Evolutionary conservation across 306 rosid genomes (phyloP), one percentile per base, ranked within the genome.

Genomic region (Lupinus albus): DNA sequence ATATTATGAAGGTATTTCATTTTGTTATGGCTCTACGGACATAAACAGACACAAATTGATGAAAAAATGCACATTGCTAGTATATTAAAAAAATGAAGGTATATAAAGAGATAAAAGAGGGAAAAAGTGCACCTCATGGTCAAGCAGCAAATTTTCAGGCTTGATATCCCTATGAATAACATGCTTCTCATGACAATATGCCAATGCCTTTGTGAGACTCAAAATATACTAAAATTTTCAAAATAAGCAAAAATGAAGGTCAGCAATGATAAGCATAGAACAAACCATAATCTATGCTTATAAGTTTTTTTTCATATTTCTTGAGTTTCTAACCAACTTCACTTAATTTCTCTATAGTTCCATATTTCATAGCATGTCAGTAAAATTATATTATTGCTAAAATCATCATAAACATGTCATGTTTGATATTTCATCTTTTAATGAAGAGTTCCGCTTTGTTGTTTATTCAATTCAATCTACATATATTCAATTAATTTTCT

Each of bases 101-200:
- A 30, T 33, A 30, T 12, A 61, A 39, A 17, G 9, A 45, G 54
- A 64, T 42, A 45, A 44, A 12, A 14, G 47, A 44, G 30, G 8
- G 8, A 44, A 41, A 12, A 18, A 16, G 57, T 53, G 5, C 78
- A 87, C 98, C 95, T 87, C 91, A 62, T 92, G 95, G 72, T 87
- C 98, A 52, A 92, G 87, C 61, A 92, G 68, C 86, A 89, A 79
- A 67, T 89, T 92, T 76, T 92, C 96, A 3, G 93, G 98, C 91
- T 89, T 89, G 71, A 92, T 92, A 62, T 92, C 95, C 75, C 98
- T 80, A 57, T 92, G 98, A 81, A 92, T 92, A 48, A 92, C 95
- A 82, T 89, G 42, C 78, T 89, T 89, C 88, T 89, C 88, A 54
- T 92, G 98, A 79, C 95, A 89, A 81, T 87, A 89, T 20, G 86